Evolutionary conservation across 1,284 basidiomycete species (phyloP), one percentile per base, ranked within the genome.

Genomic region (Malassezia furfur): DNA sequence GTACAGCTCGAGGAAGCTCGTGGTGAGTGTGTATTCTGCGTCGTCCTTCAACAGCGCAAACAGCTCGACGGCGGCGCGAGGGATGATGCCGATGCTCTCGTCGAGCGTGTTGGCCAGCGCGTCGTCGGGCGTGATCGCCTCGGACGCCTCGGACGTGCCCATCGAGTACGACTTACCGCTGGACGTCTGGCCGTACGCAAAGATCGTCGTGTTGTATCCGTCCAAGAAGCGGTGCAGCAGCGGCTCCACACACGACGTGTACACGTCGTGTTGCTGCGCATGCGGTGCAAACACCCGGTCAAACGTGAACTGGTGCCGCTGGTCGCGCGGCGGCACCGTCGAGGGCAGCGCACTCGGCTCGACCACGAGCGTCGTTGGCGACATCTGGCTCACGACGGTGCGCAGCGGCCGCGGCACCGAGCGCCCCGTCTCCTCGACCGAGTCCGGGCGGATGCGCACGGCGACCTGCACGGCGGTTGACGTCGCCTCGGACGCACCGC

Each of bases 91-190:
- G 14, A 67, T 62, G 37, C 62, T 61, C 45, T 68, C 66, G n/a
- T 64, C 51, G 1, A 63, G 17, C 30, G 55, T 57, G 11, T 66
- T 67, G 5, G 64, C 57, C 0, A 70, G 62, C 17, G 56, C 39
- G 17, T 68, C 69, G 52, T 68, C 70, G 43, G 65, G 48, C 2
- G 30, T 36, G 7, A 52, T 60, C 34, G 55, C 36, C 11, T 66
- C 60, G 17, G 67, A 68, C 12, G 50, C 60, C 3, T 65, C 64
- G 0, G 65, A 44, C 2, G 72, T 74, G 17, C 80, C 80, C 93
- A 96, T 96, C 31, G 91, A 91, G 76, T 90, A 93, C 0, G 89
- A 93, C 79, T 96, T 98, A 48, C 93, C 93, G 60, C 87, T 91
- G 62, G 87, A 89, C 0, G 93, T 98, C 75, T 98, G 94, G 12